Evolutionary conservation across 2,329 filamentous ascomycete genomes (phyloP).

Genomic region (Exutisphaerella laricina): DNA sequence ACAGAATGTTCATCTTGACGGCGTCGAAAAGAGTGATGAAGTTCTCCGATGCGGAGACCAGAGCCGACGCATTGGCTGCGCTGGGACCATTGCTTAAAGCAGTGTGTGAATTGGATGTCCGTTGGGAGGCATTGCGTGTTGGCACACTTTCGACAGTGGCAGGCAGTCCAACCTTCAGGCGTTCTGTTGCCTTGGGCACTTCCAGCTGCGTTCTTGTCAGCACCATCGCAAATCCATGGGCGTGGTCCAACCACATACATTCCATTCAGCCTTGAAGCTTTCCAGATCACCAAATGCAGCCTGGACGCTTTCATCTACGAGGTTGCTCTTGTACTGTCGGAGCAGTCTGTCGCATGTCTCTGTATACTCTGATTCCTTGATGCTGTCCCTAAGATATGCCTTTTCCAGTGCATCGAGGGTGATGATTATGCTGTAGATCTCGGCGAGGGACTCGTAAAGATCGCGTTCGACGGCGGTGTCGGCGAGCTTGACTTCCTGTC

Average conservation of each 20-base stretch:
- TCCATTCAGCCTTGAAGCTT: constrained; percentile 86
- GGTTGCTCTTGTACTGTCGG: constrained; percentile 93
- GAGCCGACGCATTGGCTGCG: constrained; percentile 38
- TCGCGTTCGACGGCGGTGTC: constrained; percentile 84
- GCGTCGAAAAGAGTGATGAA: constrained; percentile 98
- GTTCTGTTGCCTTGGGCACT: constrained; percentile 87
- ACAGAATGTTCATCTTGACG: constrained; percentile 81
- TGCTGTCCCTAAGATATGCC: constrained; percentile 91
- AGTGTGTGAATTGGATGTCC: constrained; percentile 15
- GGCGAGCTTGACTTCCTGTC: constrained; percentile 84
- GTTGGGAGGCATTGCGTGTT: constrained; percentile 23
- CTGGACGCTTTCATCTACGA: constrained; percentile 87
- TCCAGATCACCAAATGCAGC: constrained; percentile 82
- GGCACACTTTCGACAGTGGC: constrained; percentile 67
- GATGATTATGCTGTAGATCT: constrained; percentile 95
- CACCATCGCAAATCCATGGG: too few species aligned
- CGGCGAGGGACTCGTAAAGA: constrained; percentile 89
- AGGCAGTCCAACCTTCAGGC: constrained; percentile 85
- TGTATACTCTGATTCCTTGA: constrained; percentile 86
- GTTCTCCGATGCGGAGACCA: constrained; percentile 93
- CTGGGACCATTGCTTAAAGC: constrained; percentile 14
- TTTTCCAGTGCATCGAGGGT: constrained; percentile 94
- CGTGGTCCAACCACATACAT: constrained; percentile 70
- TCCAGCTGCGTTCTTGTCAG: constrained; percentile 60
- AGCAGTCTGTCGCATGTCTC: constrained; percentile 91